Conservation (phyloP, 768 basidiomycete genomes). For the Suillus weaverae region DNA sequence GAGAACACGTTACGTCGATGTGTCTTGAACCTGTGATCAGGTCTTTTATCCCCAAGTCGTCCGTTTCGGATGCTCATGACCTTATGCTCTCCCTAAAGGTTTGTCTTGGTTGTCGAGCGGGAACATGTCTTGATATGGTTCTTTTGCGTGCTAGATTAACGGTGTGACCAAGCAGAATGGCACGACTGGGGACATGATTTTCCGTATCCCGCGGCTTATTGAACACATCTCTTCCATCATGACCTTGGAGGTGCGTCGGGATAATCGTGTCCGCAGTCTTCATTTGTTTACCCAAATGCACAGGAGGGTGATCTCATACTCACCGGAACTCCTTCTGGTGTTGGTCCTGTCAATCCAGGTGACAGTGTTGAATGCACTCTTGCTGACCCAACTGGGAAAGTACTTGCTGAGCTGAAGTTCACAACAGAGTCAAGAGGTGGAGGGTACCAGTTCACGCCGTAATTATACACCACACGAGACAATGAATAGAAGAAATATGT, state of each 20-base stretch:
- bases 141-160: conserved; percentile 63
- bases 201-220: conserved; percentile 83
- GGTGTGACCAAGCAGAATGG: conserved; percentile 83
- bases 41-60: conserved; percentile 76
- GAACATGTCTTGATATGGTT: not conserved
- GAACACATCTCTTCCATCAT: conserved; percentile 94
- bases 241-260: conserved; percentile 77
- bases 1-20: not conserved
- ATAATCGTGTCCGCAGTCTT: not conserved
- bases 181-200: conserved; percentile 87
- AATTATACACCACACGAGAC: conserved; percentile 9
- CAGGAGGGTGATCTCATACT: conserved; percentile 92
- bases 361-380: conserved; percentile 80
- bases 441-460: conserved; percentile 58
- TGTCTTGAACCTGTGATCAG: conserved; percentile 36
- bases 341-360: conserved; percentile 73
- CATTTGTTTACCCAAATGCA: not conserved
- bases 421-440: conserved; percentile 63
- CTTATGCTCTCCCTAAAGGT: conserved; percentile 79
- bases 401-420: conserved; percentile 66
- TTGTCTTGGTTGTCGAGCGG: conserved; percentile 1
- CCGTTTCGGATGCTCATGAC: conserved; percentile 70
- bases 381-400: conserved; percentile 50
- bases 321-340: conserved; percentile 91
- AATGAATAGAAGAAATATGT: conserved; percentile 1